Evolutionary conservation across 257 asterid genomes (phyloP), one percentile per base, ranked within the genome.

Genomic region (Nicotiana tomentosiformis): DNA sequence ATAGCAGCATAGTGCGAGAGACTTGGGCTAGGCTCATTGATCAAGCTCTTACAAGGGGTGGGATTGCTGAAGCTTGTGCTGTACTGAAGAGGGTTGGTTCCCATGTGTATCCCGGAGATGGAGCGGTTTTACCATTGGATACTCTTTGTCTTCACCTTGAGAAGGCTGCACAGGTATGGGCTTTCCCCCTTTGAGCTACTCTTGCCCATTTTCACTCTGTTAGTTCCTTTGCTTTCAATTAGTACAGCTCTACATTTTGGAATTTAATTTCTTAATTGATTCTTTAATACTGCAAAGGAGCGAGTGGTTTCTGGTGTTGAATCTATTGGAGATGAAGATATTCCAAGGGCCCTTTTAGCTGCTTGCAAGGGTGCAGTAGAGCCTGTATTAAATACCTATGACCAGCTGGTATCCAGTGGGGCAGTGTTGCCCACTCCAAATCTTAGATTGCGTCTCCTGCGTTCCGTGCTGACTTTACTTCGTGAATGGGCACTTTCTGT

Each of bases 41-140:
- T 91, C 98, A 96, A 90, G 94, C 99, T 85, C 93, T 94, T 82
- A 88, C 91, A 81, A 90, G 90, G 74, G 98, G 97, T 82, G 99
- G 99, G 82, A 91, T 96, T 85, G 97, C 94, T 51, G 99, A 96
- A 90, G 99, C 98, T 78, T 96, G 98, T 89, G 88, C 92, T 17
- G 96, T 92, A 64, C 87, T 96, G 82, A 91, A 89, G 91, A 96
- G 98, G 87, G 98, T 88, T 76, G 98, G 98, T 84, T 90, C 96
- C 60, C 91, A 85, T 67, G 91, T 93, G 85, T 94, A 87, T 78
- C 97, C 97, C 46, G 96, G 97, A 37, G 99, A 96, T 87, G 98
- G 97, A 80, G 89, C 95, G 78, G 89, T 88, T 65, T 89, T 96
- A 86, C 99, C 99, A 32, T 88, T 94, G 82, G 98, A 91, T 77